Evolutionary conservation across 495 filamentous ascomycete species (phyloP), one percentile per base, ranked within the genome.

Genomic region (Xylaria venustula): DNA sequence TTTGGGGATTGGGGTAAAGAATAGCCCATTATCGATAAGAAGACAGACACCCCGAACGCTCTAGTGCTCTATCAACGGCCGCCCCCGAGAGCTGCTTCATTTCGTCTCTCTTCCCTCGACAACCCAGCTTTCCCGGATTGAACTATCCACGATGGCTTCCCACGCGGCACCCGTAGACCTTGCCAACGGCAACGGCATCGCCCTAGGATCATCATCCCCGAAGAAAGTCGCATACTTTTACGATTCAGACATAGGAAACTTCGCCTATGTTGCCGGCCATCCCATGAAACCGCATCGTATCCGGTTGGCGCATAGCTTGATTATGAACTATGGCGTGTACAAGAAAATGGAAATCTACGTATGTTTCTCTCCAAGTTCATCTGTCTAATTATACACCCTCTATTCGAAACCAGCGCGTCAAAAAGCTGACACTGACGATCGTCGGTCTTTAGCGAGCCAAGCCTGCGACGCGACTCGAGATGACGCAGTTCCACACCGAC

Each of bases 251-350:
- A 92, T 97, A 70, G 93, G 93, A 58, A 97, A 96, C 72, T 85
- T 97, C 81, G 94, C 94, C 71, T 99, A 99, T 72, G 90, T 96
- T 62, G 92, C 94, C 19, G 94, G 94, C 25, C 94, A 99, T 79
- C 94, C 94, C 17, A 99, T 99, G 94, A 99, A 99, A 79, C 94
- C 94, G 15, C 94, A 98, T 79, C 88, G 94, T 46, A 98, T 99
- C 75, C 87, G 94, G 64, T 88, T 99, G 83, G 91, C 94, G 41
- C 94, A 99, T 79, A 92, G 88, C 65, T 75, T 99, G 73, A 93
- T 99, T 55, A 98, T 99, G 94, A 98, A 99, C 75, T 98, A 97
- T 77, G 90, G 90, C 23, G 84, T 97, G 0, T 99, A 98, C 77
- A 96, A 96, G 76, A 95, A 95, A 71, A 95, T 99, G 87, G 94